phyloP scores from a whole-genome alignment of 305 asterid species.

The Solanum aculeatissimum region DNA sequence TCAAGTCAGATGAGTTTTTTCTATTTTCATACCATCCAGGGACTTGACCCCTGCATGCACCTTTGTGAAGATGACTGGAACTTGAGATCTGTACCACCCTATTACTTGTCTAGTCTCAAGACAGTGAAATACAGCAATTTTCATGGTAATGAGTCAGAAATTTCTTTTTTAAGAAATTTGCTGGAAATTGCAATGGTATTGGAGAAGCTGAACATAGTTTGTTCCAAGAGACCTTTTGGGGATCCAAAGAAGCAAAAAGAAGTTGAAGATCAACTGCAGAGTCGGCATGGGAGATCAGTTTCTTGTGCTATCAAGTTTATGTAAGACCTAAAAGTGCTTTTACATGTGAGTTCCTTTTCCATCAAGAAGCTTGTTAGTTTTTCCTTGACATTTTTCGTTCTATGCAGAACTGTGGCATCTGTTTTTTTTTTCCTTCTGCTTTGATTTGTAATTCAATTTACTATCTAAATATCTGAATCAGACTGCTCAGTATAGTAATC shows the following conservation, averaged over 20 bases:
- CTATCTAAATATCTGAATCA: not conserved
- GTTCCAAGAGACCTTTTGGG: conserved; percentile 6
- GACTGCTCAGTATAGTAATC: not conserved
- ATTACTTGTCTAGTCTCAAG: conserved; percentile 26
- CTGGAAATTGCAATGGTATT: conserved; percentile 20
- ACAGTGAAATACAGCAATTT: conserved; percentile 21
- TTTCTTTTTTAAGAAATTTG: conserved; percentile 22
- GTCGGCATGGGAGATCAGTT: conserved; percentile 13
- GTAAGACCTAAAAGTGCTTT: conserved; percentile 14
- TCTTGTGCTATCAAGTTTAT: conserved; percentile 14
- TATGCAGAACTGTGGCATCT: not conserved
- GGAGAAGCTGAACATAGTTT: conserved; percentile 28
- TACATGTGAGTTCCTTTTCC: not conserved
- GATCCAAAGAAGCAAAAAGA: conserved; percentile 11
- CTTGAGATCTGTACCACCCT: conserved; percentile 6
- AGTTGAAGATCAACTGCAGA: conserved; percentile 14
- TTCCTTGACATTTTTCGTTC: not conserved
- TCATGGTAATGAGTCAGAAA: conserved; percentile 25
- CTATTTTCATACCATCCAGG: conserved; percentile 15
- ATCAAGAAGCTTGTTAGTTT: not conserved
- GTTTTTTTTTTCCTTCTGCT: not conserved
- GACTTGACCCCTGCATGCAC: conserved; percentile 11
- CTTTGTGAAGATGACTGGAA: conserved; percentile 15
- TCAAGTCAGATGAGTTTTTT: not conserved
- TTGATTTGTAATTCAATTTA: not conserved